Evolutionary conservation across 2,329 filamentous ascomycete genomes (phyloP).

Genomic region (Ophiostoma montium): DNA sequence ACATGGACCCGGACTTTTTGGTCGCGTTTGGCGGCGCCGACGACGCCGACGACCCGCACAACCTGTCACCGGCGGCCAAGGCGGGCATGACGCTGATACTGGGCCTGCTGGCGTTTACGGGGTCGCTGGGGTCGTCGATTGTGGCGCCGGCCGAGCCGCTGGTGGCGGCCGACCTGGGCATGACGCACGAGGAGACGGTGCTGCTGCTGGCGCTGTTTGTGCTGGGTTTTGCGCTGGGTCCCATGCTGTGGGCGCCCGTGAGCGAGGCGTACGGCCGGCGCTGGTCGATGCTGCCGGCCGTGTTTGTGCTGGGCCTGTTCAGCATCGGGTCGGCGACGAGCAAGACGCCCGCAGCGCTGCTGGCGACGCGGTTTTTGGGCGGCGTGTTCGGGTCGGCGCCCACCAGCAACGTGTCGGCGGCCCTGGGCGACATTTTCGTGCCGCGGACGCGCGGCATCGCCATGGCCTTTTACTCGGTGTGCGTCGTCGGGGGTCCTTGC

Average conservation of each 20-base stretch:
- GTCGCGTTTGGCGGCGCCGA: slow-evolving; percentile 12
- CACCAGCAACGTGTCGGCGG: slow-evolving; percentile 48
- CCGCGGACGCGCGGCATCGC: slow-evolving; percentile 38
- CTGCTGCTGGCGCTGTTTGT: slow-evolving; percentile 32
- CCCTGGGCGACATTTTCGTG: slow-evolving; percentile 49
- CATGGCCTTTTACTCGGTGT: slow-evolving; percentile 28
- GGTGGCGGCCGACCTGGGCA: slow-evolving; percentile 27
- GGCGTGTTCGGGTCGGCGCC: slow-evolving; percentile 49
- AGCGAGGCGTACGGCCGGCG: slow-evolving; percentile 31
- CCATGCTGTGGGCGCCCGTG: slow-evolving; percentile 26
- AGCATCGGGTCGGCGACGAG: slow-evolving; percentile 28
- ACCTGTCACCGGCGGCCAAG: slow-evolving; percentile 29
- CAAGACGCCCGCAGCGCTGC: slow-evolving; percentile 38
- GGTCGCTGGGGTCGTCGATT: slow-evolving; percentile 35
- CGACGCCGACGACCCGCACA: slow-evolving; percentile 31
- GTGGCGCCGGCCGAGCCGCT: slow-evolving; percentile 30
- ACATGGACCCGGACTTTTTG: slow-evolving; percentile 8
- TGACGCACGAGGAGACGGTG: slow-evolving; percentile 29
- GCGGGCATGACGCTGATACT: slow-evolving; percentile 33
- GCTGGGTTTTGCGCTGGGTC: slow-evolving; percentile 25
- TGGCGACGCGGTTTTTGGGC: slow-evolving; percentile 53
- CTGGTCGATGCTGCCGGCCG: slow-evolving; percentile 27
- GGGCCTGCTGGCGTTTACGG: slow-evolving; percentile 34
- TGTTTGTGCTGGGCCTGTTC: slow-evolving; percentile 28
- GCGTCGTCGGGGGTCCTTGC: slow-evolving; percentile 26